These are phyloP conservation scores for Tremella yokohamensis DNA, from an alignment of 768 basidiomycete species.

Conservation along the genomic window DNA sequence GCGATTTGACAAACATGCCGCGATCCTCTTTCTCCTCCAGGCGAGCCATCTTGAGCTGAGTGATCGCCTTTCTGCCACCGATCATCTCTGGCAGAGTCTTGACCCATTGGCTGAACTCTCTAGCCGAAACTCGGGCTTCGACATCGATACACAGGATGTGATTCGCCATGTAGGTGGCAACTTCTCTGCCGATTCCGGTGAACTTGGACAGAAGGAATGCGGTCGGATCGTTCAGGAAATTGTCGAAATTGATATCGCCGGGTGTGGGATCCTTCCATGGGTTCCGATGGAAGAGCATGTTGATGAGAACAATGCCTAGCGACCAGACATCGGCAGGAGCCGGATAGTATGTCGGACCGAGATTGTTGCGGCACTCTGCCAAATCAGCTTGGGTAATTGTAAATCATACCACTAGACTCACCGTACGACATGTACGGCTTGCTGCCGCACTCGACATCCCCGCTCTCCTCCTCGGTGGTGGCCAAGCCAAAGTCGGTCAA, in stretches of 20 bases:
- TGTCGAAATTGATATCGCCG: constrained; percentile 71
- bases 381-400: background rate
- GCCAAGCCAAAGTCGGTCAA: constrained; percentile 94
- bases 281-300: constrained; percentile 98
- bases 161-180: constrained; percentile 80
- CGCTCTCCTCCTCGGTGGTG: constrained; percentile 78
- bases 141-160: constrained; percentile 74
- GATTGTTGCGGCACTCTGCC: constrained; percentile 93
- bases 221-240: constrained; percentile 72
- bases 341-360: constrained; percentile 88
- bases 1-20: constrained; percentile 35
- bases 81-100: constrained; percentile 74
- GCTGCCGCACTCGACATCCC: constrained; percentile 97
- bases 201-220: constrained; percentile 86
- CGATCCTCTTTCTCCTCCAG: constrained; percentile 9
- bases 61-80: constrained; percentile 48
- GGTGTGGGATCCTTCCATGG: constrained; percentile 94
- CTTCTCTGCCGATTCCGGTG: constrained; percentile 61
- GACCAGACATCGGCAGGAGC: constrained; percentile 98
- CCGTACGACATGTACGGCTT: constrained; percentile 99
- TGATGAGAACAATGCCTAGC: constrained; percentile 96
- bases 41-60: constrained; percentile 32
- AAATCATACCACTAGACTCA: constrained; percentile 51
- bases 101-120: constrained; percentile 81
- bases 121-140: constrained; percentile 69